phyloP scores from a whole-genome alignment of 495 filamentous ascomycete species.

The Trichoderma erinaceum region DNA sequence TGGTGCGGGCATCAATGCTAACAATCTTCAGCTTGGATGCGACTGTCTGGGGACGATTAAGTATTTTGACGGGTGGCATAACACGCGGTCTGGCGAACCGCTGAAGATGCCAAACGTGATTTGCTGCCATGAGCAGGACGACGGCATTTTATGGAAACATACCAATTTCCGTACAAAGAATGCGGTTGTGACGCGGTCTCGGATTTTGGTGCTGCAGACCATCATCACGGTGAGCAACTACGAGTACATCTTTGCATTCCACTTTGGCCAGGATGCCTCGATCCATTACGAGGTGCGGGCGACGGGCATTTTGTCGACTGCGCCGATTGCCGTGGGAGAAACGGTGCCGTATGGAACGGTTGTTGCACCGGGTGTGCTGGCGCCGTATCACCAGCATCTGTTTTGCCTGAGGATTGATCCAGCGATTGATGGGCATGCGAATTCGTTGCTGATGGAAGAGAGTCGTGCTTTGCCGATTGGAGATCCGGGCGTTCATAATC shows the following conservation, averaged over 20 bases:
- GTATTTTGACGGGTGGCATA: slow-evolving; percentile 78
- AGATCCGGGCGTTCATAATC: slow-evolving; percentile 76
- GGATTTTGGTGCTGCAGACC: slow-evolving; percentile 85
- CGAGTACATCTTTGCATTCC: slow-evolving; percentile 54
- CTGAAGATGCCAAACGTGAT: slow-evolving; percentile 90
- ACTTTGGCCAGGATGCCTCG: slow-evolving; percentile 66
- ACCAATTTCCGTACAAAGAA: slow-evolving; percentile 90
- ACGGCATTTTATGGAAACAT: slow-evolving; percentile 92
- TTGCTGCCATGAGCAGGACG: slow-evolving; percentile 94
- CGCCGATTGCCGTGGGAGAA: slow-evolving; percentile 65
- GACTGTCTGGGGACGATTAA: slow-evolving; percentile 95
- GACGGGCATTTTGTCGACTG: slow-evolving; percentile 93
- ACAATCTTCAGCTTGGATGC: slow-evolving; percentile 79
- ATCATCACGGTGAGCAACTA: slow-evolving; percentile 98
- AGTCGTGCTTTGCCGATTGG: slow-evolving; percentile 57
- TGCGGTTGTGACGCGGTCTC: slow-evolving; percentile 75
- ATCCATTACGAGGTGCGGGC: slow-evolving; percentile 93
- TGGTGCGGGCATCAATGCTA: slow-evolving; percentile 93
- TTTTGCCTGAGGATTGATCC: slow-evolving; percentile 90
- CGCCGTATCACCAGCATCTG: slow-evolving; percentile 88
- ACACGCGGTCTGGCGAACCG: slow-evolving; percentile 67
- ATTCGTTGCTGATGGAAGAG: slow-evolving; percentile 82
- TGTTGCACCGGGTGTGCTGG: slow-evolving; percentile 55
- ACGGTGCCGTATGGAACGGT: slow-evolving; percentile 88
- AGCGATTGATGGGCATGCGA: slow-evolving; percentile 79